phyloP scores from a whole-genome alignment of 345 rosid species.

The Aurinia saxatilis region DNA sequence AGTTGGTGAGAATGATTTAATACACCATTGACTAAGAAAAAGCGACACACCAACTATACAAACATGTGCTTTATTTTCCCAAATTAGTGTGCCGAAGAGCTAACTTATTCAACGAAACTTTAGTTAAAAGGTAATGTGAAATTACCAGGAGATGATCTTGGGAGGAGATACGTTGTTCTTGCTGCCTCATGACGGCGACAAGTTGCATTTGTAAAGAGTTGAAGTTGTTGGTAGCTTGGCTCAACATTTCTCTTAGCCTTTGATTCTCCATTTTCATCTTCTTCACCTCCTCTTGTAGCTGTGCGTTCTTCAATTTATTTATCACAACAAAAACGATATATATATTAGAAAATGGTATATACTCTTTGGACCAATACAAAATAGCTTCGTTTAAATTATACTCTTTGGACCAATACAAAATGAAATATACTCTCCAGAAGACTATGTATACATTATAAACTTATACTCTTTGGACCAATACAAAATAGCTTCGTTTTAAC shows the following conservation, averaged over 20 bases:
- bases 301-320: slow-evolving; percentile 38
- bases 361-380: not conserved
- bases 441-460: too few relatives aligned
- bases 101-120: not conserved
- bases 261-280: slow-evolving; percentile 67
- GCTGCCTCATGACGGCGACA: slow-evolving; percentile 54
- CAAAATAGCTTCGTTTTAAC: too few relatives aligned
- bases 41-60: not conserved
- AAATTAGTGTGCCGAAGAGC: not conserved
- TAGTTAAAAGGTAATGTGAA: not conserved
- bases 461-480: too few relatives aligned
- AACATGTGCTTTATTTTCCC: not conserved
- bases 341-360: not conserved
- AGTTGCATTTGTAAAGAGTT: slow-evolving; percentile 62
- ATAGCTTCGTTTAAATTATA: too few relatives aligned
- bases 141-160: slow-evolving; percentile 24
- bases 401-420: too few relatives aligned
- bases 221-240: slow-evolving; percentile 67
- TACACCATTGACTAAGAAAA: not conserved
- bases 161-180: slow-evolving; percentile 28
- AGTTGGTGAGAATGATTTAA: not conserved
- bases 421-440: too few relatives aligned
- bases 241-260: slow-evolving; percentile 66
- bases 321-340: not conserved
- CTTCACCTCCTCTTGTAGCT: slow-evolving; percentile 60